Percentiles rank a stretch among this genome's conserved stretches.
phyloP scores from a whole-genome alignment of 2,329 filamentous ascomycete genomes.

The Aspergillus thermomutatus region DNA sequence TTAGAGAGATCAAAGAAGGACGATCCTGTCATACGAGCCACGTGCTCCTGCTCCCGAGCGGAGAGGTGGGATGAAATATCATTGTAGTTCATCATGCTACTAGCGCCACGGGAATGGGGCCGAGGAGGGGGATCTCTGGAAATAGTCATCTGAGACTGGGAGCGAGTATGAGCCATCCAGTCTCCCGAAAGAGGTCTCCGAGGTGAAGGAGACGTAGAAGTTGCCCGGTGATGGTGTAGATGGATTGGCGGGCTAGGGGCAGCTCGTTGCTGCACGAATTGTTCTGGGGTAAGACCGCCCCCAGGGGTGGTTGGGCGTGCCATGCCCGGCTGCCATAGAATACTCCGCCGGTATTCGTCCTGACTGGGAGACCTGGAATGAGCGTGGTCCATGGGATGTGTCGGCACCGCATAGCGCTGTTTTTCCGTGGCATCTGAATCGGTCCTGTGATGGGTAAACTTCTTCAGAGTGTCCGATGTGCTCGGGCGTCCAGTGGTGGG shows the following conservation, averaged over 20 bases:
- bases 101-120: constrained; percentile 57
- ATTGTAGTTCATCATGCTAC: constrained; percentile 47
- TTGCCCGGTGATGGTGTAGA: constrained; percentile 57
- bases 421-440: constrained; percentile 33
- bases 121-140: constrained; percentile 23
- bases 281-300: constrained; percentile 68
- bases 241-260: constrained; percentile 55
- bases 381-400: constrained; percentile 26
- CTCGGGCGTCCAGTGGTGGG: constrained; percentile 53
- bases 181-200: constrained; percentile 37
- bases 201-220: constrained; percentile 48
- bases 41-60: constrained; percentile 81
- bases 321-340: constrained; percentile 76
- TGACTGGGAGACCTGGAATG: constrained; percentile 42
- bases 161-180: constrained; percentile 32
- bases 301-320: constrained; percentile 48
- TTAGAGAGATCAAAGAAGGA: constrained; percentile 67
- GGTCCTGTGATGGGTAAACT: constrained; percentile 29
- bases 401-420: constrained; percentile 18
- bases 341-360: constrained; percentile 58
- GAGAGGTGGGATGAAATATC: constrained; percentile 64
- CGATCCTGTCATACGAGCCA: constrained; percentile 76
- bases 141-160: constrained; percentile 32
- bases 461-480: constrained; percentile 52
- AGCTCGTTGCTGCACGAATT: constrained; percentile 78